Evolutionary conservation across 805 yeast genomes (phyloP).

Genomic region (Kazachstania viticola): DNA sequence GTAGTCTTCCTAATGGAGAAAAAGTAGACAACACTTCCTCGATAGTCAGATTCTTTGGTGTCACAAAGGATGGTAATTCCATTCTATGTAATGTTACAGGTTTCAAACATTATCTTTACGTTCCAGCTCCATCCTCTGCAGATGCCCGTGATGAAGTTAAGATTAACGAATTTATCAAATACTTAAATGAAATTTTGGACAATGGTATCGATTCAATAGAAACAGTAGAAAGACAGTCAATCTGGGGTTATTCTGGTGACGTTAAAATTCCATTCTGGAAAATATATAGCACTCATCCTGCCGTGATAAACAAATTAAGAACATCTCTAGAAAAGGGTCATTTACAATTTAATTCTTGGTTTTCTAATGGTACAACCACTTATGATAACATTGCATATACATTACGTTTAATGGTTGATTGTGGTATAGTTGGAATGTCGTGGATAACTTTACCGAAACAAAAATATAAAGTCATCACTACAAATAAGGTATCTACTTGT

Average conservation of each 20-base stretch:
- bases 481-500: slow-evolving; percentile 50
- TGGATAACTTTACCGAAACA: slow-evolving; percentile 86
- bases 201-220: slow-evolving; percentile 57
- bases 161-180: slow-evolving; percentile 33
- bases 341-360: slow-evolving; percentile 51
- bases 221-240: slow-evolving; percentile 61
- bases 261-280: slow-evolving; percentile 69
- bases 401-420: slow-evolving; percentile 82
- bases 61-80: slow-evolving; percentile 78
- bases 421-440: slow-evolving; percentile 89
- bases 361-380: slow-evolving; percentile 50
- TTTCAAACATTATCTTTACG: slow-evolving; percentile 81
- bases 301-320: slow-evolving; percentile 56
- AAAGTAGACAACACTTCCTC: slow-evolving; percentile 31
- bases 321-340: slow-evolving; percentile 78
- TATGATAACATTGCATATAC: slow-evolving; percentile 86
- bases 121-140: slow-evolving; percentile 67
- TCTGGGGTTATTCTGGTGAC: slow-evolving; percentile 89
- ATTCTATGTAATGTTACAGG: slow-evolving; percentile 84
- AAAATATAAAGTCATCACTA: slow-evolving; percentile 42
- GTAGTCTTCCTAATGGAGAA: slow-evolving; percentile 35
- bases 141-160: slow-evolving; percentile 26
- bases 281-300: slow-evolving; percentile 55
- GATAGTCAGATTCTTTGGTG: slow-evolving; percentile 81
- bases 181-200: slow-evolving; percentile 36